Evolutionary conservation across 805 yeast genomes (phyloP).

Genomic region (Ogataea henricii): DNA sequence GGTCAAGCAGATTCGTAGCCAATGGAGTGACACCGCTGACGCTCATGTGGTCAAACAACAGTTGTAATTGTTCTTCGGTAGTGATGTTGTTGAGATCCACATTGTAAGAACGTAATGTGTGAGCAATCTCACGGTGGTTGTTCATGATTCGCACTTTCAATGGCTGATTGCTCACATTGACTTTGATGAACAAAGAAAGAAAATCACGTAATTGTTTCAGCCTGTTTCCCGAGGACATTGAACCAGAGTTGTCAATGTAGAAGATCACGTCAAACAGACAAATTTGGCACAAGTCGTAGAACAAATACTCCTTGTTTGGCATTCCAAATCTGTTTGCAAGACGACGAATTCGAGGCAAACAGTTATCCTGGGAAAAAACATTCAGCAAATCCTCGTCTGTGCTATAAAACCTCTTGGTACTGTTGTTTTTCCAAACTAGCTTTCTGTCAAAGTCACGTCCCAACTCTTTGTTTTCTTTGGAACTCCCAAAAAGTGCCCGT

Average conservation of each 20-base stretch:
- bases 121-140: constrained; percentile 22
- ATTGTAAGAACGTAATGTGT: constrained; percentile 4
- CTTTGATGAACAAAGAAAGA: constrained; percentile 20
- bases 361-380: constrained; percentile 19
- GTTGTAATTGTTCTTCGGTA: constrained; percentile 20
- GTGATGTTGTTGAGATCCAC: constrained; percentile 23
- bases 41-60: constrained; percentile 18
- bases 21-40: constrained; percentile 27
- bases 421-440: constrained; percentile 13
- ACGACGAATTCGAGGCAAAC: constrained; percentile 24
- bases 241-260: constrained; percentile 29
- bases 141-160: constrained; percentile 26
- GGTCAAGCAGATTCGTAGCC: constrained; percentile 21
- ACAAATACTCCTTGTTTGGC: constrained; percentile 22
- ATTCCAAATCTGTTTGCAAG: constrained; percentile 22
- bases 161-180: constrained; percentile 26
- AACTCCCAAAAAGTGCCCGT: constrained; percentile 23
- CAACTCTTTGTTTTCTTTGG: constrained; percentile 21
- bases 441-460: constrained; percentile 13
- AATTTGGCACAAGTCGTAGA: constrained; percentile 27
- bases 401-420: constrained; percentile 16
- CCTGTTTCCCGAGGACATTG: constrained; percentile 24
- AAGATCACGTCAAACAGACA: constrained; percentile 25
- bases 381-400: constrained; percentile 24
- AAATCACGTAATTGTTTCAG: constrained; percentile 24